A percentile compares a stretch with the other conserved stretches of the same genome.
Evolutionary conservation across 2,329 filamentous ascomycete genomes (phyloP).

Genomic region (Pseudofabraea citricarpa): DNA sequence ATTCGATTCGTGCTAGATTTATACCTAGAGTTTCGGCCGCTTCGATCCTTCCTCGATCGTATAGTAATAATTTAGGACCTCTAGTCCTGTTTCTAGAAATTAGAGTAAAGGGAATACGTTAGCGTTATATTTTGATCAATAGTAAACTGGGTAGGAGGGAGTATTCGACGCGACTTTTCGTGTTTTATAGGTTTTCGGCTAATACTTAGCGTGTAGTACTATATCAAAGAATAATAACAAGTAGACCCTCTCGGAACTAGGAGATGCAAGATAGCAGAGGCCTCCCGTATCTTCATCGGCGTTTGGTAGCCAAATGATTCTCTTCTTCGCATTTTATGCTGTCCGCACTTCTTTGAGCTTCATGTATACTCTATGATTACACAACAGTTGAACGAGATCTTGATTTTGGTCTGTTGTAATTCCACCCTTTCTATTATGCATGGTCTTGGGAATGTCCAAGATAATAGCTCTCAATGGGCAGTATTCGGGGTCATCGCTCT

Average conservation of each 20-base stretch:
- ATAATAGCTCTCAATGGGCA: not conserved
- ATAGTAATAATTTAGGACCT: too few relatives aligned
- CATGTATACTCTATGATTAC: not conserved
- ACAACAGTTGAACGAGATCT: not conserved
- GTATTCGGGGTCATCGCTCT: not conserved
- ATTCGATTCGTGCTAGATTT: too few relatives aligned
- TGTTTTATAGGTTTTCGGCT: too few relatives aligned
- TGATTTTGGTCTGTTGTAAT: not conserved
- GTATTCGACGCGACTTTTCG: too few relatives aligned
- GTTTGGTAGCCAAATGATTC: not conserved
- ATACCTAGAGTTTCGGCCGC: too few relatives aligned
- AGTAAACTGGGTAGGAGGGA: too few relatives aligned
- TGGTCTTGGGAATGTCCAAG: not conserved
- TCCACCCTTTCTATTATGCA: not conserved
- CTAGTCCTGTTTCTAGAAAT: too few relatives aligned
- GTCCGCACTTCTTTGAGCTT: not conserved
- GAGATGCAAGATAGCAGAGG: not conserved
- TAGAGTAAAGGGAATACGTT: too few relatives aligned
- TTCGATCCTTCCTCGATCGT: too few relatives aligned
- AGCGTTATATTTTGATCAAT: too few relatives aligned
- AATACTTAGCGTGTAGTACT: too few relatives aligned
- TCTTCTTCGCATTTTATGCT: not conserved
- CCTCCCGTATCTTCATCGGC: not conserved
- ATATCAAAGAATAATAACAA: not conserved
- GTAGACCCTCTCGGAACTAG: not conserved